A percentile compares a stretch with the other conserved stretches of the same genome.
These are phyloP conservation scores for Clonostachys byssicola DNA, from an alignment of 2,329 filamentous ascomycete species.

Conservation along the genomic window DNA sequence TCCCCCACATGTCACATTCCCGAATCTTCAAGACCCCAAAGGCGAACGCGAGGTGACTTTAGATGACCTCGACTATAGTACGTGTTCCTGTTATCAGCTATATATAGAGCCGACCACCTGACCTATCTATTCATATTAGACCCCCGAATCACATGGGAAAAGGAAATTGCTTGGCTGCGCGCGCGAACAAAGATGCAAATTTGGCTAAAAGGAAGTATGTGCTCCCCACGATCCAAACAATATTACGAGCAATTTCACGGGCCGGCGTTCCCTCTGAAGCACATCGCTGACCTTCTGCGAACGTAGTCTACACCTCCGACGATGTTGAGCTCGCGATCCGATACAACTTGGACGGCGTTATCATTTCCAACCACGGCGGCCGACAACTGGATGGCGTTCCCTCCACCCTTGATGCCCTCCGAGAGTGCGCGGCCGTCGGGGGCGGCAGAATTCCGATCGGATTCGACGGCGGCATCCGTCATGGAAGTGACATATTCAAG, in stretches of 20 bases:
- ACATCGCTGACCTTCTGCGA: too few relatives aligned
- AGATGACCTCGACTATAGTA: too few relatives aligned
- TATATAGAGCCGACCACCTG: too few relatives aligned
- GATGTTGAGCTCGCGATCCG: slow-evolving; percentile 11
- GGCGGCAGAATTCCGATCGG: slow-evolving; percentile 12
- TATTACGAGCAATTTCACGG: too few relatives aligned
- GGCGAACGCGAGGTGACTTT: too few relatives aligned
- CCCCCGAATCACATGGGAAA: slow-evolving; percentile 30
- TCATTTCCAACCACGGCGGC: slow-evolving; percentile 41
- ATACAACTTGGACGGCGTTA: slow-evolving; percentile 15
- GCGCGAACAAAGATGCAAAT: slow-evolving; percentile 40
- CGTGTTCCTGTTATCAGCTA: too few relatives aligned
- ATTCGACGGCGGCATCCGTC: slow-evolving; percentile 26
- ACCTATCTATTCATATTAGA: slow-evolving; percentile 23
- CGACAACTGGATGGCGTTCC: slow-evolving; percentile 23
- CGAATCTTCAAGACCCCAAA: slow-evolving; percentile 5
- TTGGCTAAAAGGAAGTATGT: slow-evolving; percentile 18
- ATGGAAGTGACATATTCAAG: slow-evolving; percentile 26
- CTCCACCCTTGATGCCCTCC: slow-evolving; percentile 19
- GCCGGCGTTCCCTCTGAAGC: too few relatives aligned
- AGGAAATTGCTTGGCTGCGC: slow-evolving; percentile 41
- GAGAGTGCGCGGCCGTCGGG: slow-evolving; percentile 16
- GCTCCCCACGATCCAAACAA: slow-evolving; percentile 24
- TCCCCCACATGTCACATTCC: slow-evolving; percentile 7
- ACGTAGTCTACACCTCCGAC: slow-evolving; percentile 7